Evolutionary conservation across 176 grass and related monocot species (phyloP), one percentile per base, ranked within the genome.

Genomic region (Cenchrus americanus): DNA sequence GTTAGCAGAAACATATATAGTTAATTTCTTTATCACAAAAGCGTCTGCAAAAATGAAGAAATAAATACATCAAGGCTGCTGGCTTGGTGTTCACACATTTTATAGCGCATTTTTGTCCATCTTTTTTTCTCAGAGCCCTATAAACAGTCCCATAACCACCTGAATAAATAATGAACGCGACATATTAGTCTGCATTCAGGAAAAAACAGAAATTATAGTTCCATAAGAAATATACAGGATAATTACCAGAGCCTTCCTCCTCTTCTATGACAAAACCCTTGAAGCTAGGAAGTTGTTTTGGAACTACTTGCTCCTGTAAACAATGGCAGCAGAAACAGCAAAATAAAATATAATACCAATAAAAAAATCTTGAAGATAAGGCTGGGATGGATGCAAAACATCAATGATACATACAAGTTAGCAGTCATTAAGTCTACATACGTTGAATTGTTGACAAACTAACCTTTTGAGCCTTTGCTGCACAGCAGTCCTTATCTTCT

Each of bases 231-330:
- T 50, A 26, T 80, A 79, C 17, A 75, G 61, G 17, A 78, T 46
- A 74, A 80, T 69, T 88, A 96, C 96, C 96, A 95, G 93, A 96
- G 8, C 96, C 96, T 94, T 98, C 96, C 76, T 98, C 96, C 71
- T 95, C 93, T 91, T 95, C 91, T 79, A 94, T 87, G 53, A 76
- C 81, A 80, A 90, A 98, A 86, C 53, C 14, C 58, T 94, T 83
- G 26, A 98, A 95, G 24, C 73, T 87, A 73, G 96, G 93, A 75
- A 92, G 69, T 79, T 48, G 83, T 76, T 90, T 98, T 84, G 80
- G 73, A 9, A 80, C 87, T 40, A 64, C 53, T 61, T 89, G 67
- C 24, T 30, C 81, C 96, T 95, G 82, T 21, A 93, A 80, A 83
- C 51, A 85, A 67, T 40, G 57, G 13, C 17, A 84, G 23, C 44